phyloP scores from a whole-genome alignment of 2,329 filamentous ascomycete species.

The Paecilomyces niveus region DNA sequence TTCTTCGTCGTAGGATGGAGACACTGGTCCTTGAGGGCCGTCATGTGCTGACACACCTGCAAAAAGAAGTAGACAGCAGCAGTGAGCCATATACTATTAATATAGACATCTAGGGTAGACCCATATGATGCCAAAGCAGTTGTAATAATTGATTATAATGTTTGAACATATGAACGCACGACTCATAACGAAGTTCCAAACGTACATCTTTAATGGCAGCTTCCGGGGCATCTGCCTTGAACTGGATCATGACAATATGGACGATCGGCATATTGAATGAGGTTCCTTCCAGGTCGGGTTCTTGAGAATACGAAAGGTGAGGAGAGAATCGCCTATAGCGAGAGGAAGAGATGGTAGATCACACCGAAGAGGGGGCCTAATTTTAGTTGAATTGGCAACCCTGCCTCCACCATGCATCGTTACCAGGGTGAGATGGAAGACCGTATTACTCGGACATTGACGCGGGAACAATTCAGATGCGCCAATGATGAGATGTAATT shows the following conservation, averaged over 20 bases:
- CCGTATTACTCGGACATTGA: background rate
- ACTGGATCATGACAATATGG: background rate
- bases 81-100: background rate
- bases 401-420: background rate
- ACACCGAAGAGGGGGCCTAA: background rate
- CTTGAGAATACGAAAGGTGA: background rate
- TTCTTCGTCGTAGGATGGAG: constrained; percentile 47
- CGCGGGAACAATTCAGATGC: background rate
- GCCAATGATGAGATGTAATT: no score
- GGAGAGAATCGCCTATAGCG: background rate
- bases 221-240: background rate
- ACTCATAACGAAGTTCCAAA: background rate
- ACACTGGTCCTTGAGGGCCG: constrained; percentile 48
- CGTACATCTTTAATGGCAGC: background rate
- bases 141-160: no score
- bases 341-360: background rate
- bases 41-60: constrained; percentile 48
- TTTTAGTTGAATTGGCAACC: background rate
- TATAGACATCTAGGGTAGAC: background rate
- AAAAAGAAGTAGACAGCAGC: background rate
- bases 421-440: no score
- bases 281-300: background rate
- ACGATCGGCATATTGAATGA: background rate
- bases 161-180: background rate
- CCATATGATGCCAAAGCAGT: background rate